A percentile compares a stretch with the other conserved stretches of the same genome.
Conservation (phyloP, 495 filamentous ascomycete genomes). For the Paragyromitra xinjiangensis region DNA sequence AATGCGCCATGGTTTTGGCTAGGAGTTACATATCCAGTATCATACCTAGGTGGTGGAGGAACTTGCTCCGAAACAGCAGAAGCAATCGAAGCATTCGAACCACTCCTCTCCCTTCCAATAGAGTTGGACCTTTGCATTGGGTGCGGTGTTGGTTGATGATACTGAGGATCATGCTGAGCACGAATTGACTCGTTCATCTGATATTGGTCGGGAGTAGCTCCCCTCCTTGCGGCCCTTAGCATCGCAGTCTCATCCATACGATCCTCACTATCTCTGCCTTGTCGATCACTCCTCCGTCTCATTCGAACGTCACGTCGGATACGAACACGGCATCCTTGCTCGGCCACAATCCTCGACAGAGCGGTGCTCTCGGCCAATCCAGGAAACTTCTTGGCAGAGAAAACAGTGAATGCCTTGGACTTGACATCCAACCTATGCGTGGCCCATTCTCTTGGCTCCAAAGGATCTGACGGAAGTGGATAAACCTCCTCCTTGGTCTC, state of each 20-base stretch:
- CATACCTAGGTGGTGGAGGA: constrained; percentile 40
- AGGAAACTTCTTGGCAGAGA: constrained; percentile 98
- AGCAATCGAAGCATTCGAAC: constrained; percentile 54
- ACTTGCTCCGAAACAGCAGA: constrained; percentile 45
- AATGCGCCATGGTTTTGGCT: constrained; percentile 51
- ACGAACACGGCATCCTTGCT: constrained; percentile 96
- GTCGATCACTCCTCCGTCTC: constrained; percentile 68
- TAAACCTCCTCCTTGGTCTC: constrained; percentile 79
- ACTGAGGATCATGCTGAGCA: constrained; percentile 49
- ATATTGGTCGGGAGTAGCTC: constrained; percentile 53
- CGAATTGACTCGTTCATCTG: constrained; percentile 49
- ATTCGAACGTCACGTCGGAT: constrained; percentile 97
- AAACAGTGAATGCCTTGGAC: constrained; percentile 85
- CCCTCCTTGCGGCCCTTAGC: constrained; percentile 49
- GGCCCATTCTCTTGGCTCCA: constrained; percentile 57
- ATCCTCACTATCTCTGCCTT: constrained; percentile 55
- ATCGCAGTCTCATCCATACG: constrained; percentile 57
- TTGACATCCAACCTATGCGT: constrained; percentile 86
- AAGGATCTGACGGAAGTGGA: constrained; percentile 56
- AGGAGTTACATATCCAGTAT: constrained; percentile 52
- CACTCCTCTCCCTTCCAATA: constrained; percentile 54
- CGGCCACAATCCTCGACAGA: constrained; percentile 88
- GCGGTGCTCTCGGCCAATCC: constrained; percentile 89
- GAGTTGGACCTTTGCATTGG: constrained; percentile 55
- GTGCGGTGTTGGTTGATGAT: constrained; percentile 54